Conservation (phyloP, 179 eudicot genomes). For the Silene noctiflora region DNA sequence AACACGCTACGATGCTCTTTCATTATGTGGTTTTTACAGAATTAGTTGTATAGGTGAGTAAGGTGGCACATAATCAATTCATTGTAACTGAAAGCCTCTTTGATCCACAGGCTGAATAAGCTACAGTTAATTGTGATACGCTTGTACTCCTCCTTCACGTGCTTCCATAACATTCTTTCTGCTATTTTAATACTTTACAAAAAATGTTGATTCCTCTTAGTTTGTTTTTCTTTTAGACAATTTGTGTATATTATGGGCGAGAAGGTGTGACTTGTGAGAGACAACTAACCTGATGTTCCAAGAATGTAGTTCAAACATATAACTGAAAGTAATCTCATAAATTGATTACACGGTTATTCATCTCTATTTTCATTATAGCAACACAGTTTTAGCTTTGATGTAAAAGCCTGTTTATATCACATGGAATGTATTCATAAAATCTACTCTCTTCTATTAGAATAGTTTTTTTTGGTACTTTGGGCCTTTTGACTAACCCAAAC, state of each 20-base stretch:
- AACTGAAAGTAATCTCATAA: not conserved
- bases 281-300: not conserved
- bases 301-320: not conserved
- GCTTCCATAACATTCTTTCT: not conserved
- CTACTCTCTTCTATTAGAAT: not conserved
- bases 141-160: not conserved
- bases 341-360: not conserved
- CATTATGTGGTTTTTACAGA: not conserved
- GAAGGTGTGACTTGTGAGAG: not conserved
- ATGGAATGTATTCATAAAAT: not conserved
- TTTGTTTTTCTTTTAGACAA: not conserved
- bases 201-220: not conserved
- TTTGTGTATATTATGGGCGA: not conserved
- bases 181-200: not conserved
- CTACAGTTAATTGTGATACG: constrained; percentile 1
- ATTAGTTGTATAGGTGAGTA: not conserved
- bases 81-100: not conserved
- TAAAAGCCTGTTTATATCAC: not conserved
- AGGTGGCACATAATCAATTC: not conserved
- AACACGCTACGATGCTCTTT: not conserved
- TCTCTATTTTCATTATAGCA: not conserved
- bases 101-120: not conserved
- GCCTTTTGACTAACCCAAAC: not conserved
- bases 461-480: not conserved
- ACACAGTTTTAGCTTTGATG: not conserved